A percentile compares a stretch with the other conserved stretches of the same genome.
Conservation (phyloP, 176 grass and related monocot genomes). For the Avena sativa region DNA sequence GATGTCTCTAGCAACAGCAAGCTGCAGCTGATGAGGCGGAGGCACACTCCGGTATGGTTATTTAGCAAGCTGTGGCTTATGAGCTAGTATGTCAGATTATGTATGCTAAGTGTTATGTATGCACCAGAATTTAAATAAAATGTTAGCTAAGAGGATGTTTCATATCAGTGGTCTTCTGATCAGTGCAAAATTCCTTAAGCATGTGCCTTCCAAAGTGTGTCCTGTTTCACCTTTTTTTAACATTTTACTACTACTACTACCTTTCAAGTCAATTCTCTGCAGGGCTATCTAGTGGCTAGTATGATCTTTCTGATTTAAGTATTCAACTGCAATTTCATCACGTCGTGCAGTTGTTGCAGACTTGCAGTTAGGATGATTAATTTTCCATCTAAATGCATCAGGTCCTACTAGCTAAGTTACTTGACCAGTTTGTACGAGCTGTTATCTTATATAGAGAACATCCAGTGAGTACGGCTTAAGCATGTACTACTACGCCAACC, state of each 20-base stretch:
- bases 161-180: neutral
- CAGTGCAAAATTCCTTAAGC: no score
- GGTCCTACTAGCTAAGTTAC: no score
- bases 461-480: no score
- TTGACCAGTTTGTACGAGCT: no score
- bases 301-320: neutral
- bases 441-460: no score
- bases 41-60: no score
- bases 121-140: neutral
- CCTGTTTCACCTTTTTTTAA: neutral
- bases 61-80: neutral
- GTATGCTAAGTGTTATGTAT: neutral
- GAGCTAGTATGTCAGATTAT: neutral
- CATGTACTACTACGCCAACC: no score
- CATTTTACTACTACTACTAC: neutral
- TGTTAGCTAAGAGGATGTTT: neutral
- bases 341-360: neutral
- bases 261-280: neutral
- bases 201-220: neutral
- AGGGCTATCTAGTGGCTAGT: neutral
- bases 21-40: no score
- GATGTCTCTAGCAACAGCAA: neutral
- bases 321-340: neutral
- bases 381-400: neutral
- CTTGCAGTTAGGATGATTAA: neutral